Evolutionary conservation across 75 land plant genomes (phyloP).

Genomic region (Sequoia sempervirens): DNA sequence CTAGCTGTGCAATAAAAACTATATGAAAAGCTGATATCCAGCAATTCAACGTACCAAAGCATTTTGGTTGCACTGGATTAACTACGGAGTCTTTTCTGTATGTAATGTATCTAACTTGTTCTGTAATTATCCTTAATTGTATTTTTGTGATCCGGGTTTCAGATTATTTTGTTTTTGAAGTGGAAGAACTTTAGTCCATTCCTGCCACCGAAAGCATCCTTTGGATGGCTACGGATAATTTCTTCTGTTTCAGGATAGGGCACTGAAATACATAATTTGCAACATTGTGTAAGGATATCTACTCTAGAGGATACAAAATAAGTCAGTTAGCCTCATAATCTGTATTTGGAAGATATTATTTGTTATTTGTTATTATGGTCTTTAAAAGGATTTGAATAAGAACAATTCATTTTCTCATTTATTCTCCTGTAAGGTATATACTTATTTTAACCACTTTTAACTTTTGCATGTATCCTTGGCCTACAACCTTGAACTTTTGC

Average conservation of each 20-base stretch:
- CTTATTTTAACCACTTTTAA: background rate
- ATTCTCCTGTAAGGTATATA: background rate
- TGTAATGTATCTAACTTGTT: background rate
- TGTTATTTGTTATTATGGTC: background rate
- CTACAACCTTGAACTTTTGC: too few relatives aligned
- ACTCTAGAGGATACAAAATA: background rate
- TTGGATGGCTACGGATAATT: background rate
- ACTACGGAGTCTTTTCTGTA: background rate
- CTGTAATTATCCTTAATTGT: background rate
- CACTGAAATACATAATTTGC: background rate
- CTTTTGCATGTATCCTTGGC: background rate
- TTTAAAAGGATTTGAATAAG: background rate
- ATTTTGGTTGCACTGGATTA: background rate
- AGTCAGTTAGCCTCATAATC: background rate
- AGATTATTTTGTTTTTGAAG: background rate
- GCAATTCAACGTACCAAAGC: background rate
- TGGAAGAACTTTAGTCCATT: background rate
- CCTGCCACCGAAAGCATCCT: background rate
- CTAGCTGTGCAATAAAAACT: background rate
- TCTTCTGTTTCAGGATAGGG: background rate
- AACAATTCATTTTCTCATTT: background rate
- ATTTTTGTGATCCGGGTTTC: background rate
- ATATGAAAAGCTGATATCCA: background rate
- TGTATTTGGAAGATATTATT: background rate
- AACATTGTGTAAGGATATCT: background rate